Evolutionary conservation across 2,329 filamentous ascomycete species (phyloP), one percentile per base, ranked within the genome.

Genomic region (Macrophomina tecta): DNA sequence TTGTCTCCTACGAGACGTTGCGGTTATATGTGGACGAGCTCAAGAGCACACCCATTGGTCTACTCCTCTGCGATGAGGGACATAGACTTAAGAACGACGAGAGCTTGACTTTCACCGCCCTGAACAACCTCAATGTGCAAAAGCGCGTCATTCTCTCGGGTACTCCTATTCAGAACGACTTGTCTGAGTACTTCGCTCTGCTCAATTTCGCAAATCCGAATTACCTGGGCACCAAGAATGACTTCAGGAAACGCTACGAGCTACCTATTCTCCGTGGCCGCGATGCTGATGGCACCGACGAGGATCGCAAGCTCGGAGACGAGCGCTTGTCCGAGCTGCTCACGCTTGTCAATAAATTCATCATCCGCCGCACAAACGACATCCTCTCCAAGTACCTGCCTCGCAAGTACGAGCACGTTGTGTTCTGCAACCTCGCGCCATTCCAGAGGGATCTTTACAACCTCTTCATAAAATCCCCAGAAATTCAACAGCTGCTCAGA

Each of bases 341-440:
- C 3, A 83, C 84, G 2, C 83, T 97, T 52, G 95, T 99, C 75
- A 99, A 98, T 82, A 97, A 97, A 75, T 99, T 99, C 81, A 96
- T 99, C 77, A 99, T 99, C 73, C 91, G 95, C 68, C 90, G 95
- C 67, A 97, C 94, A 4, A 99, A 99, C 85, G 95, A 99, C 75
- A 97, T 99, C 69, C 82, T 99, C 30, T 97, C 94, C 62, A 99
- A 99, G 78, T 99, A 99, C 76, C 82, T 99, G 68, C 95, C 95
- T 0, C 90, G 98, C 82, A 99, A 99, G 82, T 99, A 99, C 79
- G 95, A 99, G 79, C 95, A 99, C 77, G 95, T 99, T 36, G 95
- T 99, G 0, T 99, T 99, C 81, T 99, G 95, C 84, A 94, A 94
- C 72, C 85, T 97, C 53, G 91, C 95, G 16, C 91, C 92, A 0